These are phyloP conservation scores for Xylariaceae sp. DNA, from an alignment of 2,329 filamentous ascomycete genomes.

Conservation along the genomic window DNA sequence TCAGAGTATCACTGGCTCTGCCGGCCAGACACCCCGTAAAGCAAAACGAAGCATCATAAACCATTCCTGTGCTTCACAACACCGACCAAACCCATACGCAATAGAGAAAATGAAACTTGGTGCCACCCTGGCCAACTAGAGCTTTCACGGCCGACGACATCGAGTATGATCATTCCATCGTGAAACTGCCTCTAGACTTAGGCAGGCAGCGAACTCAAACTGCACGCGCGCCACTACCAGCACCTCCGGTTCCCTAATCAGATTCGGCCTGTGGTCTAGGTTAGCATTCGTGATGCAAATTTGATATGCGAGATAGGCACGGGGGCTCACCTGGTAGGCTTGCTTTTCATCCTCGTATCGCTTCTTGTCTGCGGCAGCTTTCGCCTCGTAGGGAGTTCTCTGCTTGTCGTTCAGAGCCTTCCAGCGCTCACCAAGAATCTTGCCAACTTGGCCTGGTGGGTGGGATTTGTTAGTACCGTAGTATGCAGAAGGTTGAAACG, in stretches of 20 bases:
- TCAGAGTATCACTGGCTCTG: constrained; percentile 18
- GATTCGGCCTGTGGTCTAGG: constrained; percentile 31
- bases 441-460: constrained; percentile 79
- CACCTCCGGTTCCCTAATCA: constrained; percentile 32
- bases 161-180: constrained; percentile 29
- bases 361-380: constrained; percentile 97
- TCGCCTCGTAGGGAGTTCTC: constrained; percentile 89
- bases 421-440: constrained; percentile 97
- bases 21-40: constrained; percentile 25
- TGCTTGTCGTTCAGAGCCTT: constrained; percentile 94
- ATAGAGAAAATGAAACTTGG: constrained; percentile 31
- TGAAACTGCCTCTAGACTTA: constrained; percentile 25
- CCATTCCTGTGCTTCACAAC: constrained; percentile 34
- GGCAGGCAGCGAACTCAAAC: constrained; percentile 4
- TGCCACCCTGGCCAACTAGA: constrained; percentile 24
- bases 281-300: constrained; percentile 10
- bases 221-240: background rate
- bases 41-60: constrained; percentile 32
- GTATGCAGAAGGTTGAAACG: background rate
- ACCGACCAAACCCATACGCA: constrained; percentile 34
- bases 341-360: constrained; percentile 98
- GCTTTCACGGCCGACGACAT: constrained; percentile 24
- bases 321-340: constrained; percentile 74
- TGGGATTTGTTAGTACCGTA: constrained; percentile 18
- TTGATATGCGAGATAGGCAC: background rate